Conservation (phyloP, 2,329 filamentous ascomycete species). For the Mycosphaerelloides madeirae region DNA sequence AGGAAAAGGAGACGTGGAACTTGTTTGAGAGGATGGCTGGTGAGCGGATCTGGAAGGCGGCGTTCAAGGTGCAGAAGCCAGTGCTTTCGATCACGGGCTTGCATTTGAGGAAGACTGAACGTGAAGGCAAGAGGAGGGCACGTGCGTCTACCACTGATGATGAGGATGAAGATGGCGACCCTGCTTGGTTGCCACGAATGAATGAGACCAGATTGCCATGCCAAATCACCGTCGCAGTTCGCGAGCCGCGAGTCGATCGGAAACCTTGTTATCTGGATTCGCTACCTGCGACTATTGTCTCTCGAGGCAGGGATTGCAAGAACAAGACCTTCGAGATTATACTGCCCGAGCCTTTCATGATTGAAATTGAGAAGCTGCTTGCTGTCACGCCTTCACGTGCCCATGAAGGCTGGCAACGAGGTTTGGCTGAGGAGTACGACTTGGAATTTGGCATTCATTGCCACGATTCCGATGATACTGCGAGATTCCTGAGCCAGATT, state of each 20-base stretch:
- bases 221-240: slow-evolving; percentile 19
- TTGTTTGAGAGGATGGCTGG: not conserved
- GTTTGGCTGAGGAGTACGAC: slow-evolving; percentile 18
- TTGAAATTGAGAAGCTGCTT: slow-evolving; percentile 21
- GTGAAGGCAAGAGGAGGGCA: not conserved
- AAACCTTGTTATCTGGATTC: slow-evolving; percentile 6
- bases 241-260: not conserved
- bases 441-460: slow-evolving; percentile 29
- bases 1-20: too few species aligned
- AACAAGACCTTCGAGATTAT: slow-evolving; percentile 19
- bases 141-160: not conserved
- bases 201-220: slow-evolving; percentile 17
- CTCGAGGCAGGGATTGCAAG: slow-evolving; percentile 1
- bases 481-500: slow-evolving; percentile 27
- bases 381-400: slow-evolving; percentile 1
- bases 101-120: not conserved
- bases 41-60: not conserved
- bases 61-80: not conserved
- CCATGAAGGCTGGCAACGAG: slow-evolving; percentile 19
- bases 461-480: slow-evolving; percentile 26
- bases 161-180: not conserved
- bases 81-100: slow-evolving; percentile 2
- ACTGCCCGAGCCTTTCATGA: slow-evolving; percentile 22
- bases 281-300: slow-evolving; percentile 15
- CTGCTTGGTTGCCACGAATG: slow-evolving; percentile 22